These are phyloP conservation scores for Cyberlindnera bimundalis DNA, from an alignment of 805 yeast species.

Conservation along the genomic window DNA sequence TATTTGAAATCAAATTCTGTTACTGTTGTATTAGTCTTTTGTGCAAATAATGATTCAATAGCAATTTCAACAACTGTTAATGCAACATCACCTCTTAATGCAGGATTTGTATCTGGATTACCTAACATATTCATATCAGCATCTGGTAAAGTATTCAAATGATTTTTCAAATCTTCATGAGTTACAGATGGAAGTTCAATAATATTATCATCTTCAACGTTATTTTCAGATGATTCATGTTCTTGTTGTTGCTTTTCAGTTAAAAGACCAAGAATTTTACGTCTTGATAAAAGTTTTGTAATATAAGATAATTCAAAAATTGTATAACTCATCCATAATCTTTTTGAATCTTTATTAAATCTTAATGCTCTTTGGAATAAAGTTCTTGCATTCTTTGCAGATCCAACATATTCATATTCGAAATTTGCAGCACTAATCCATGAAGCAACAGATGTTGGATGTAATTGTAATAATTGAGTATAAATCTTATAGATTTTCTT, in stretches of 20 bases:
- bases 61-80: conserved; percentile 65
- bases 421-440: conserved; percentile 96
- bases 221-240: conserved; percentile 34
- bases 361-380: conserved; percentile 81
- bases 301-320: conserved; percentile 86
- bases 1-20: conserved; percentile 31
- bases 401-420: conserved; percentile 85
- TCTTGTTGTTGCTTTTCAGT: conserved; percentile 67
- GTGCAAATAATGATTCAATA: conserved; percentile 42
- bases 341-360: conserved; percentile 69
- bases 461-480: conserved; percentile 73
- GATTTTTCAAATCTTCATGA: conserved; percentile 55
- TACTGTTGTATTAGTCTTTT: conserved; percentile 20
- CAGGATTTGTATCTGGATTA: conserved; percentile 79
- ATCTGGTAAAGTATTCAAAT: conserved; percentile 75
- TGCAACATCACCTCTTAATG: conserved; percentile 69
- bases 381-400: conserved; percentile 83
- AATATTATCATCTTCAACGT: conserved; percentile 29
- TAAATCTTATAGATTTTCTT: conserved; percentile 73
- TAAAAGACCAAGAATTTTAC: conserved; percentile 75
- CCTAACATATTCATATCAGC: conserved; percentile 85
- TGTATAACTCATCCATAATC: conserved; percentile 81
- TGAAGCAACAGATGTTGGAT: conserved; percentile 85
- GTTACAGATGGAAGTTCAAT: conserved; percentile 45
- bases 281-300: conserved; percentile 76